phyloP scores from a whole-genome alignment of 1,284 basidiomycete species.

The Ganoderma meredithae region DNA sequence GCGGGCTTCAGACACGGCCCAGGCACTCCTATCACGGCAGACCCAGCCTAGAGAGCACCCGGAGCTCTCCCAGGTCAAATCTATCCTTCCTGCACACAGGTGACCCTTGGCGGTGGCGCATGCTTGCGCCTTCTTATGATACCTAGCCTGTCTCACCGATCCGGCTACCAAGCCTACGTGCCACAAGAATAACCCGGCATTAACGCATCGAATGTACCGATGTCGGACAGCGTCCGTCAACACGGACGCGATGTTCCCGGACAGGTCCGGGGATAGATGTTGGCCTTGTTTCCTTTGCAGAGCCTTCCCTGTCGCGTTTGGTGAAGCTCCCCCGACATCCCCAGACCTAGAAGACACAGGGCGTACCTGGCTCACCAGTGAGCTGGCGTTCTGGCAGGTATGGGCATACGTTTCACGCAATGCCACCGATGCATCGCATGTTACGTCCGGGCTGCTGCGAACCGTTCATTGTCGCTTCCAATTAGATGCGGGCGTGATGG shows the following conservation, averaged over 20 bases:
- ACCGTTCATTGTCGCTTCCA: conserved; percentile 6
- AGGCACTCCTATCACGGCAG: conserved; percentile 6
- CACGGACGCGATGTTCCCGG: conserved; percentile 22
- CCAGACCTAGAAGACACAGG: conserved; percentile 8
- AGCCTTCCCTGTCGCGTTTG: conserved; percentile 5
- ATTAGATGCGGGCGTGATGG: conserved; percentile 13
- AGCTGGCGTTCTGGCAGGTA: background rate
- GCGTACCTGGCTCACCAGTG: conserved; percentile 11
- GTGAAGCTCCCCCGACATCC: conserved; percentile 14
- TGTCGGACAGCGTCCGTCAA: conserved; percentile 11
- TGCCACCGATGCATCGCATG: conserved; percentile 16
- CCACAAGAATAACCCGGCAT: conserved; percentile 10
- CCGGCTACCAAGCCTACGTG: conserved; percentile 12
- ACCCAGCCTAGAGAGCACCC: conserved; percentile 28
- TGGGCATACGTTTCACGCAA: conserved; percentile 13
- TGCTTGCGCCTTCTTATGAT: conserved; percentile 7
- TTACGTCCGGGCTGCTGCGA: conserved; percentile 9
- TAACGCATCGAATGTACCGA: conserved; percentile 5
- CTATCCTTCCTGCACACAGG: conserved; percentile 22
- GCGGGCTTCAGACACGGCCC: conserved; percentile 4
- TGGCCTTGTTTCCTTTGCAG: background rate
- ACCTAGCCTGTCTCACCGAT: background rate
- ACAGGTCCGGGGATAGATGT: conserved; percentile 8
- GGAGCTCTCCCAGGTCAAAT: conserved; percentile 23
- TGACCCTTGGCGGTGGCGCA: background rate